A percentile compares a stretch with the other conserved stretches of the same genome.
phyloP scores from a whole-genome alignment of 2,329 filamentous ascomycete species.

The Neofusicoccum kwambonambiense region DNA sequence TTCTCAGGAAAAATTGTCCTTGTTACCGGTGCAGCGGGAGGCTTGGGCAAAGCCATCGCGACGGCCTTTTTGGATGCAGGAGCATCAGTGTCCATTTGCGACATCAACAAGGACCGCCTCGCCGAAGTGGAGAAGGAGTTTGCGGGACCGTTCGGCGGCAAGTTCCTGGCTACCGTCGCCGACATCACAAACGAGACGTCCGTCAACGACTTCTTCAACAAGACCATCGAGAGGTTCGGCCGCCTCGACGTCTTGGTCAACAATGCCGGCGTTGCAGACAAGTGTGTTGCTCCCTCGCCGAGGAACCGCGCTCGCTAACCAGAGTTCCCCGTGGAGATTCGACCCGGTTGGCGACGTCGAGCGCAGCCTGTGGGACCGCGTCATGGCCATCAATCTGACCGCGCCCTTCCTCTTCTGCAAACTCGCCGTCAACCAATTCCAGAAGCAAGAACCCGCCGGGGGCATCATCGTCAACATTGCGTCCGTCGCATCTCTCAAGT shows the following conservation, averaged over 20 bases:
- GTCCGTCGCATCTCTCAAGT: not conserved
- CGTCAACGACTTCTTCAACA: not conserved
- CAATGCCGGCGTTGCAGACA: slow-evolving; percentile 58
- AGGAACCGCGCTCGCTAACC: not conserved
- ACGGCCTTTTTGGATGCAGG: slow-evolving; percentile 24
- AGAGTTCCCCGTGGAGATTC: slow-evolving; percentile 32
- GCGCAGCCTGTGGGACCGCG: slow-evolving; percentile 51
- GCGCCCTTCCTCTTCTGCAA: slow-evolving; percentile 55
- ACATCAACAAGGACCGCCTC: slow-evolving; percentile 32
- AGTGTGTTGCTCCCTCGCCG: not conserved
- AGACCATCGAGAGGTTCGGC: slow-evolving; percentile 35
- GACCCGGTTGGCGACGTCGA: slow-evolving; percentile 51
- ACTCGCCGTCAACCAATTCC: slow-evolving; percentile 50
- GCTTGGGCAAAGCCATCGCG: slow-evolving; percentile 17
- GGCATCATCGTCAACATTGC: slow-evolving; percentile 55
- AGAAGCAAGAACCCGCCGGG: slow-evolving; percentile 40
- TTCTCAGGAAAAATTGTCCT: slow-evolving; percentile 7
- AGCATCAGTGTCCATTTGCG: slow-evolving; percentile 35
- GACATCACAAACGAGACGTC: not conserved
- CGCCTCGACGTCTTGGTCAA: slow-evolving; percentile 57
- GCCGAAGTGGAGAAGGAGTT: slow-evolving; percentile 16
- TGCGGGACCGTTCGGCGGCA: slow-evolving; percentile 15
- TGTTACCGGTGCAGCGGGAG: slow-evolving; percentile 18
- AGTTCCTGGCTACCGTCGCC: slow-evolving; percentile 30
- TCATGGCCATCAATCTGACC: slow-evolving; percentile 58